These are phyloP conservation scores for Argentina anserina DNA, from an alignment of 306 rosid species.

Conservation along the genomic window DNA sequence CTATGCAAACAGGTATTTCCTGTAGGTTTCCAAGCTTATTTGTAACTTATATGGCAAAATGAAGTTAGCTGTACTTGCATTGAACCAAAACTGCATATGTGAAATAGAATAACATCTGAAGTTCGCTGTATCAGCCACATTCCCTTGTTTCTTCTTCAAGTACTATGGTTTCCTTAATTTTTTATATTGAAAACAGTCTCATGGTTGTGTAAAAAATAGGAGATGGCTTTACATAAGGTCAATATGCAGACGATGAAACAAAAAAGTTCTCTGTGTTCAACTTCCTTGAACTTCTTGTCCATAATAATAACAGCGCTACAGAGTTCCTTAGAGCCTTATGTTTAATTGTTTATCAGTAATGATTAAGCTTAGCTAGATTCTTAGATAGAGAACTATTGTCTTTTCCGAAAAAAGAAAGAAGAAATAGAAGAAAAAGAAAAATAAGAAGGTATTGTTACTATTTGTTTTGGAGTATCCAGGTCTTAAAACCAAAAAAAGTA, in stretches of 20 bases:
- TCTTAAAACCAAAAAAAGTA: too few species aligned
- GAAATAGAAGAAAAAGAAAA: too few species aligned
- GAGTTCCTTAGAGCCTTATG: not conserved
- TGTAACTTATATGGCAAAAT: constrained; percentile 11
- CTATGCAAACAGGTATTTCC: constrained; percentile 63
- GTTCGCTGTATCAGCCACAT: constrained; percentile 1
- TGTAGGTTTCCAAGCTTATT: constrained; percentile 8
- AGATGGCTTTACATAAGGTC: not conserved
- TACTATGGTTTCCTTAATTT: not conserved
- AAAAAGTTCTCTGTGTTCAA: not conserved
- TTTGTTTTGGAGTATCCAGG: not conserved
- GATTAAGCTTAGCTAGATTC: constrained; percentile 5
- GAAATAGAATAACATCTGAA: constrained; percentile 12
- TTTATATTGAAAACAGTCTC: not conserved
- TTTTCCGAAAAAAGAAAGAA: not conserved
- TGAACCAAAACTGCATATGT: constrained; percentile 8
- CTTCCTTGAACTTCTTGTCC: not conserved
- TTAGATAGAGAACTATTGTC: not conserved
- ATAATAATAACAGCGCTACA: not conserved
- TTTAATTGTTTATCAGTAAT: not conserved
- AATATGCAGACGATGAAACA: not conserved
- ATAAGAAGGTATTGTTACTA: not conserved
- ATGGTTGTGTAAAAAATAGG: not conserved
- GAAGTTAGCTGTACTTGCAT: not conserved
- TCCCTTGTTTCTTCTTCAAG: not conserved